Percentiles rank a stretch among this genome's conserved stretches.
Evolutionary conservation across 2,329 filamentous ascomycete species (phyloP).

Genomic region (Fonsecaea pedrosoi): DNA sequence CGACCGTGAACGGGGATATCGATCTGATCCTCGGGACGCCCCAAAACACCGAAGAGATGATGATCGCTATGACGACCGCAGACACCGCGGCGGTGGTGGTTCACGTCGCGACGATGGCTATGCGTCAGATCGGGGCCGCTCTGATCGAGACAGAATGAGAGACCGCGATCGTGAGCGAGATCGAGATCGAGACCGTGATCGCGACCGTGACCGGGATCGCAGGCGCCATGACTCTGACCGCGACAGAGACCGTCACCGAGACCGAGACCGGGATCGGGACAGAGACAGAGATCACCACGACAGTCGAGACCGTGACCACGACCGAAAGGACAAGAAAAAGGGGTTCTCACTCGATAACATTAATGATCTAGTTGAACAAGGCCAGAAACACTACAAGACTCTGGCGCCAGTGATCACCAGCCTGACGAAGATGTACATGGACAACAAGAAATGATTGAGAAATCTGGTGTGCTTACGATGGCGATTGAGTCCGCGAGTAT

Average conservation of each 20-base stretch:
- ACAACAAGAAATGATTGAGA: conserved; percentile 34
- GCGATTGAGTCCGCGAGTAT: not conserved
- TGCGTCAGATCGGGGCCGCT: conserved; percentile 33
- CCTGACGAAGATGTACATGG: conserved; percentile 40
- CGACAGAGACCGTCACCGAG: conserved; percentile 11
- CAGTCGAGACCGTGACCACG: conserved; percentile 27
- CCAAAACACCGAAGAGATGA: conserved; percentile 28
- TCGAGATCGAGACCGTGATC: conserved; percentile 27
- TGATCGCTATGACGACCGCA: conserved; percentile 31
- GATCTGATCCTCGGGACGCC: conserved; percentile 31
- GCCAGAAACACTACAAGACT: conserved; percentile 41
- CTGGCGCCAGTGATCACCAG: conserved; percentile 36
- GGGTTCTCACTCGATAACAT: conserved; percentile 36
- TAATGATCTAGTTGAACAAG: conserved; percentile 34
- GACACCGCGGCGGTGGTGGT: conserved; percentile 12
- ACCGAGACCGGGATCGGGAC: conserved; percentile 9
- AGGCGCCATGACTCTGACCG: conserved; percentile 22
- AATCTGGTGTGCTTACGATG: not conserved
- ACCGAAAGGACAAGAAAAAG: conserved; percentile 33
- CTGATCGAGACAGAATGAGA: conserved; percentile 28
- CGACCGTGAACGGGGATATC: conserved; percentile 34
- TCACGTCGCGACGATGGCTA: conserved; percentile 31
- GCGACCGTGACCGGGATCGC: conserved; percentile 25
- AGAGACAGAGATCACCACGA: conserved; percentile 26
- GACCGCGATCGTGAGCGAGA: conserved; percentile 34